Evolutionary conservation across 352 stramenopile genomes (phyloP).

Genomic region (Globisporangium okanoganense): DNA sequence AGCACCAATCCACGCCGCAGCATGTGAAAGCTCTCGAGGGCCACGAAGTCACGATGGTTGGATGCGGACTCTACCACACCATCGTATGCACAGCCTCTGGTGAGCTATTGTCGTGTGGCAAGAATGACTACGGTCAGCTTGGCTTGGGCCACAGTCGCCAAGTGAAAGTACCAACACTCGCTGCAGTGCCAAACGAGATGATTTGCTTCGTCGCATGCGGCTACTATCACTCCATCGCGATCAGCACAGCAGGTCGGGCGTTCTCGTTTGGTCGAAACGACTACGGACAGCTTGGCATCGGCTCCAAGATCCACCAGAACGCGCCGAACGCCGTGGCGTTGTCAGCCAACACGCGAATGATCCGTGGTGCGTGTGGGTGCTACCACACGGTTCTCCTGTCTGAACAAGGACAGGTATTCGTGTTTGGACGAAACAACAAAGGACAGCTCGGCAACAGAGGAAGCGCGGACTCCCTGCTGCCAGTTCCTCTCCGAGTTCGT

Average conservation of each 20-base stretch:
- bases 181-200: slow-evolving; percentile 63
- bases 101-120: slow-evolving; percentile 76
- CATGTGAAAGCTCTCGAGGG: slow-evolving; percentile 73
- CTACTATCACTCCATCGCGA: slow-evolving; percentile 83
- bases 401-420: slow-evolving; percentile 79
- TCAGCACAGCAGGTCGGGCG: slow-evolving; percentile 56
- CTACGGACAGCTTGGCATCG: slow-evolving; percentile 84
- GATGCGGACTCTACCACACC: slow-evolving; percentile 83
- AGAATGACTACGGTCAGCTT: slow-evolving; percentile 88
- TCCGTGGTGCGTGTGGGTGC: slow-evolving; percentile 74
- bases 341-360: slow-evolving; percentile 66
- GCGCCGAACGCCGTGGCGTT: slow-evolving; percentile 62
- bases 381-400: slow-evolving; percentile 86
- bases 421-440: slow-evolving; percentile 89
- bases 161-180: slow-evolving; percentile 60
- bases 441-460: slow-evolving; percentile 83
- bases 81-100: slow-evolving; percentile 66
- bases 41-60: slow-evolving; percentile 71
- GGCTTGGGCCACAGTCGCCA: slow-evolving; percentile 75
- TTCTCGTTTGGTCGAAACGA: slow-evolving; percentile 87
- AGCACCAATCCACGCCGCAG: slow-evolving; percentile 69
- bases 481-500: slow-evolving; percentile 78
- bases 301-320: slow-evolving; percentile 83
- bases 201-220: slow-evolving; percentile 80
- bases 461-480: slow-evolving; percentile 75